Percentiles rank a stretch among this genome's conserved stretches.
Conservation (phyloP, 768 basidiomycete genomes). For the Pulveroboletus sp. region DNA sequence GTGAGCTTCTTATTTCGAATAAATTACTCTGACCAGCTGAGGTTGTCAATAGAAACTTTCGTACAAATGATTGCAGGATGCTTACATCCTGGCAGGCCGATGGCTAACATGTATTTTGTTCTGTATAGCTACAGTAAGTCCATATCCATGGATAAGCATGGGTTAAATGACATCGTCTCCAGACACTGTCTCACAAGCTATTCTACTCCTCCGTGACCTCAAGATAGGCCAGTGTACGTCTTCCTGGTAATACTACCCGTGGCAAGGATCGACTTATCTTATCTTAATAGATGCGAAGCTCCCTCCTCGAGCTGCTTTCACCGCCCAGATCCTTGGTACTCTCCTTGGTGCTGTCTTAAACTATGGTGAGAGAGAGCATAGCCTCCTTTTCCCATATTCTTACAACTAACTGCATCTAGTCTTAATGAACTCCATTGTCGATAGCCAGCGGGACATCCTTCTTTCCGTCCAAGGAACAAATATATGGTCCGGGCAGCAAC, state of each 20-base stretch:
- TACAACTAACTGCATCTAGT: constrained; percentile 33
- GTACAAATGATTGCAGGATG: constrained; percentile 36
- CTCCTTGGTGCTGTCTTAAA: constrained; percentile 48
- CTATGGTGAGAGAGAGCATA: constrained; percentile 31
- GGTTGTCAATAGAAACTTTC: constrained; percentile 19
- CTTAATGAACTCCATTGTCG: constrained; percentile 57
- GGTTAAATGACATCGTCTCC: constrained; percentile 16
- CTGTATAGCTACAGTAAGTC: constrained; percentile 44
- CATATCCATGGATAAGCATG: constrained; percentile 34
- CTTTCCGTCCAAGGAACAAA: constrained; percentile 51
- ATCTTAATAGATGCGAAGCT: constrained; percentile 41
- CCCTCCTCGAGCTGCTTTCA: constrained; percentile 60
- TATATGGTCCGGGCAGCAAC: constrained; percentile 31
- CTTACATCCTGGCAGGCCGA: constrained; percentile 34
- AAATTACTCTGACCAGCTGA: not conserved
- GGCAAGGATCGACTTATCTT: constrained; percentile 34
- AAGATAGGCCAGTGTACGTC: constrained; percentile 36
- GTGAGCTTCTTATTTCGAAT: constrained; percentile 11
- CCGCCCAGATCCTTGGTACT: constrained; percentile 52
- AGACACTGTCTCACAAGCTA: constrained; percentile 49
- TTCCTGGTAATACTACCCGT: not conserved
- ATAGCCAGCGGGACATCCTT: constrained; percentile 45
- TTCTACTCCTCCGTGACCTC: constrained; percentile 51
- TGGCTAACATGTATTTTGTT: constrained; percentile 42
- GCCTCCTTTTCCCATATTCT: not conserved